Percentiles rank a stretch among this genome's conserved stretches.
Evolutionary conservation across 2,329 filamentous ascomycete species (phyloP).

Genomic region (Xylaria digitata): DNA sequence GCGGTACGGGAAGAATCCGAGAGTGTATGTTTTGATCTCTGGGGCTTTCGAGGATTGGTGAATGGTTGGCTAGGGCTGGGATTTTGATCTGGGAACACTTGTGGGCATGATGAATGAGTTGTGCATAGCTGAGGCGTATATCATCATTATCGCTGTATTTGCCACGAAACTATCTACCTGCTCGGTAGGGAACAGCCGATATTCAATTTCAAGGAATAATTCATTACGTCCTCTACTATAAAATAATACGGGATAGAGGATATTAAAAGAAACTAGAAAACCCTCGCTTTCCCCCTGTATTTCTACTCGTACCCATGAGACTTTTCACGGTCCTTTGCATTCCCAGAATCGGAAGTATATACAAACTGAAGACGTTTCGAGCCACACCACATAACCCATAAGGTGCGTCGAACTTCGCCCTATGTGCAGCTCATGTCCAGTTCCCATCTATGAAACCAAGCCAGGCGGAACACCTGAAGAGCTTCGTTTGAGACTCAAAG

Average conservation of each 20-base stretch:
- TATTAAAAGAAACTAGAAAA: conserved; percentile 30
- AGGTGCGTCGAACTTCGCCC: conserved; percentile 13
- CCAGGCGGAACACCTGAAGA: background rate
- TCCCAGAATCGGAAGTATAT: conserved; percentile 41
- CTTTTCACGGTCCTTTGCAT: conserved; percentile 30
- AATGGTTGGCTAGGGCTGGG: conserved; percentile 4
- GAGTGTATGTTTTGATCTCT: conserved; percentile 67
- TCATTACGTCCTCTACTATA: conserved; percentile 29
- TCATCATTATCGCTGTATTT: conserved; percentile 11
- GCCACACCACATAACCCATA: conserved; percentile 19
- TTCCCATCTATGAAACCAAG: conserved; percentile 6
- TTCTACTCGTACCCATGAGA: conserved; percentile 9
- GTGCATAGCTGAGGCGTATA: conserved; percentile 20
- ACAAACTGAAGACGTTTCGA: conserved; percentile 32
- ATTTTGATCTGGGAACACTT: conserved; percentile 4
- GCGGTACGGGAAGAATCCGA: conserved; percentile 69
- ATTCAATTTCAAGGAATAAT: background rate
- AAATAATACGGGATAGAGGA: conserved; percentile 11
- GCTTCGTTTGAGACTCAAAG: background rate
- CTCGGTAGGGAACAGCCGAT: background rate
- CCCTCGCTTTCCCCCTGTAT: conserved; percentile 5
- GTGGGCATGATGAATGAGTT: conserved; percentile 20
- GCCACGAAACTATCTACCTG: background rate
- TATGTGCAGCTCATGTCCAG: conserved; percentile 5
- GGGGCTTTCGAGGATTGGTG: background rate